phyloP scores from a whole-genome alignment of 805 yeast genomes.

The Suhomyces emberorum region DNA sequence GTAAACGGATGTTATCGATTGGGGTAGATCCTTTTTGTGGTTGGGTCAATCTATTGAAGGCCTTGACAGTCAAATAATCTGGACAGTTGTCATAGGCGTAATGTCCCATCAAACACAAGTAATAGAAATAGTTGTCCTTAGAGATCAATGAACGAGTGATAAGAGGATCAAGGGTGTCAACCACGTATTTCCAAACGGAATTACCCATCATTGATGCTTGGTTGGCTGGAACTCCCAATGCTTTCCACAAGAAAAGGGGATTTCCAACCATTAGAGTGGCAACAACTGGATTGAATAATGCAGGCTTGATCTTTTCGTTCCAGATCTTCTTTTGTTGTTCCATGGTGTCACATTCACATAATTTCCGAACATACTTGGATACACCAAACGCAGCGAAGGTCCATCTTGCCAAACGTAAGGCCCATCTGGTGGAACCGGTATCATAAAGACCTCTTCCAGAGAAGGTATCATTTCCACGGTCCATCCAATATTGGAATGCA shows the following conservation, averaged over 20 bases:
- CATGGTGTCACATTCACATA: conserved; percentile 57
- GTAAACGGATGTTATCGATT: conserved; percentile 67
- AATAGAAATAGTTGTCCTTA: conserved; percentile 74
- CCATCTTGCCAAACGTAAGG: conserved; percentile 62
- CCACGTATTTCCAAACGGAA: conserved; percentile 65
- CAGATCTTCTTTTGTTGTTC: conserved; percentile 64
- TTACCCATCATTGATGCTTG: conserved; percentile 79
- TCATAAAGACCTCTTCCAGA: conserved; percentile 61
- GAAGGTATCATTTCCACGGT: conserved; percentile 59
- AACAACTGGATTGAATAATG: conserved; percentile 66
- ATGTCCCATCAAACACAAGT: conserved; percentile 59
- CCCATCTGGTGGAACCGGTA: conserved; percentile 88
- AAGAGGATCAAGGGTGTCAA: conserved; percentile 77
- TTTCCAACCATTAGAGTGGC: conserved; percentile 71
- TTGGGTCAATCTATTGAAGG: conserved; percentile 47
- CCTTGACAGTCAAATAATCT: conserved; percentile 61
- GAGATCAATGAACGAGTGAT: conserved; percentile 61
- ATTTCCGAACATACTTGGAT: conserved; percentile 45
- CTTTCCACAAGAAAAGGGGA: conserved; percentile 84
- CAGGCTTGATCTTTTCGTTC: conserved; percentile 61
- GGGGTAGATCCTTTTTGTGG: conserved; percentile 39
- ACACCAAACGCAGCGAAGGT: conserved; percentile 59
- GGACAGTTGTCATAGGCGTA: conserved; percentile 70
- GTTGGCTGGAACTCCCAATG: conserved; percentile 83
- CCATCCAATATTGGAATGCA: conserved; percentile 79